Evolutionary conservation across 805 yeast genomes (phyloP).

Genomic region (Komagataella pseudopastoris): DNA sequence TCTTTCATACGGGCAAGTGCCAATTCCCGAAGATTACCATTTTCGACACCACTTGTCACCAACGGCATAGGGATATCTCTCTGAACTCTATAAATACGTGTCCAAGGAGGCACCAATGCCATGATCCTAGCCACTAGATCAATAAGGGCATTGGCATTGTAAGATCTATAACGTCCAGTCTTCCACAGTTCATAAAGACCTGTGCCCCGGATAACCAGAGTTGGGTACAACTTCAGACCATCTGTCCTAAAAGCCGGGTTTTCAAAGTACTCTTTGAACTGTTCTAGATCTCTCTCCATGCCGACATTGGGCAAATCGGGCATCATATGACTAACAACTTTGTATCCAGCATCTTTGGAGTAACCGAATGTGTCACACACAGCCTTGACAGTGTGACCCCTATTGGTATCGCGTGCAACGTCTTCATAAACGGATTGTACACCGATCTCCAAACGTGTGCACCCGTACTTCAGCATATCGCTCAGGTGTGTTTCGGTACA

Average conservation of each 20-base stretch:
- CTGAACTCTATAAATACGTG: slow-evolving; percentile 95
- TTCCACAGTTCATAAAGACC: slow-evolving; percentile 97
- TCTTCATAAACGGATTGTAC: slow-evolving; percentile 97
- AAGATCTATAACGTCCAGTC: slow-evolving; percentile 85
- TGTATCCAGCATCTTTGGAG: slow-evolving; percentile 97
- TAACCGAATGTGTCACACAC: slow-evolving; percentile 92
- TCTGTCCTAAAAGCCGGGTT: slow-evolving; percentile 96
- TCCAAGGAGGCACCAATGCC: slow-evolving; percentile 98
- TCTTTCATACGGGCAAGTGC: slow-evolving; percentile 97
- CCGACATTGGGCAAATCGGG: slow-evolving; percentile 98
- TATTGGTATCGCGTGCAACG: slow-evolving; percentile 94
- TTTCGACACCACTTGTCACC: slow-evolving; percentile 95
- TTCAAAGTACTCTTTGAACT: slow-evolving; percentile 91
- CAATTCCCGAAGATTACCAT: slow-evolving; percentile 89
- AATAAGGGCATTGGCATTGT: slow-evolving; percentile 85
- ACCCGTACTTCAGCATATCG: slow-evolving; percentile 93
- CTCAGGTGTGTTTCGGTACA: slow-evolving; percentile 92
- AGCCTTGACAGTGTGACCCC: slow-evolving; percentile 95
- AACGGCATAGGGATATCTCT: slow-evolving; percentile 99
- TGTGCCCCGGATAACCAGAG: slow-evolving; percentile 93
- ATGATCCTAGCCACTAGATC: slow-evolving; percentile 92
- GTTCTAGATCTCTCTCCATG: slow-evolving; percentile 94
- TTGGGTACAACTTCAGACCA: slow-evolving; percentile 91
- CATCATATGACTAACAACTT: slow-evolving; percentile 98
- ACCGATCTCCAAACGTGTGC: slow-evolving; percentile 93